A percentile compares a stretch with the other conserved stretches of the same genome.
phyloP scores from a whole-genome alignment of 2,329 filamentous ascomycete genomes.

The Sporothrix inflata region DNA sequence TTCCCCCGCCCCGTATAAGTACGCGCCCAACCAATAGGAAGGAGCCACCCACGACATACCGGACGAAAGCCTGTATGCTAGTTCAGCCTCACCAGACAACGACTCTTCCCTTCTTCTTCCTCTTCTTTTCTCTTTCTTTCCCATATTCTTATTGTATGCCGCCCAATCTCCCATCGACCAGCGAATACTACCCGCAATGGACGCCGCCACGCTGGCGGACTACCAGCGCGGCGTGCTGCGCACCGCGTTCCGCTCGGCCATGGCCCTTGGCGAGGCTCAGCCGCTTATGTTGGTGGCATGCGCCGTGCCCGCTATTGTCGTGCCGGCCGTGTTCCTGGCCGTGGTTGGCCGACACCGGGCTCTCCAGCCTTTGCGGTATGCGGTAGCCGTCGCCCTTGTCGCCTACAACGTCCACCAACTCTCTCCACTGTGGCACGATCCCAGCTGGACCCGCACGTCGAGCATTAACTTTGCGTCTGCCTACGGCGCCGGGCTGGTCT shows the following conservation, averaged over 20 bases:
- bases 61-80: neutral
- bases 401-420: slow-evolving; percentile 49
- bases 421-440: neutral
- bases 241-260: slow-evolving; percentile 26
- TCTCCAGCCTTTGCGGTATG: slow-evolving; percentile 50
- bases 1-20: slow-evolving; percentile 11
- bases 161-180: too few species aligned
- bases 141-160: neutral
- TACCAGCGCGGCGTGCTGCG: slow-evolving; percentile 32
- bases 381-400: slow-evolving; percentile 50
- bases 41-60: neutral
- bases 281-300: slow-evolving; percentile 59
- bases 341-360: slow-evolving; percentile 48
- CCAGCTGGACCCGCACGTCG: slow-evolving; percentile 40
- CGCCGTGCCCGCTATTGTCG: slow-evolving; percentile 50
- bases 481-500: slow-evolving; percentile 56
- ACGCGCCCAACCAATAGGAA: neutral
- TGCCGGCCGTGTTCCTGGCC: slow-evolving; percentile 59
- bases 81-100: neutral
- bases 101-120: neutral
- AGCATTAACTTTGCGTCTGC: slow-evolving; percentile 56
- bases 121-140: neutral
- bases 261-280: slow-evolving; percentile 31
- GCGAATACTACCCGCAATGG: neutral
- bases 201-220: slow-evolving; percentile 30